Percentiles rank a stretch among this genome's conserved stretches.
phyloP scores from a whole-genome alignment of 2,329 filamentous ascomycete genomes.

The Alternaria triticina region DNA sequence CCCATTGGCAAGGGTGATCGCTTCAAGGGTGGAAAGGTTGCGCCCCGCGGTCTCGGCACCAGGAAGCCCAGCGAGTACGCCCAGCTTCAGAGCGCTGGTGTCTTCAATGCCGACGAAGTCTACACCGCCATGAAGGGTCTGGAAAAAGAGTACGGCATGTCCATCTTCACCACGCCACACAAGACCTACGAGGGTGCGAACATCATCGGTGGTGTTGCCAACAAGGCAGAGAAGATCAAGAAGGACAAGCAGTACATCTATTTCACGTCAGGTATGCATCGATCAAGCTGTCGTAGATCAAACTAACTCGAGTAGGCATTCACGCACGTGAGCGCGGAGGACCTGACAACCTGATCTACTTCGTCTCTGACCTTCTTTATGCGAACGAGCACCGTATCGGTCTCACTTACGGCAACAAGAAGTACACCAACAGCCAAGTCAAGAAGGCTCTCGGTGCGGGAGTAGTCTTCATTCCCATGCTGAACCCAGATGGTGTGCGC shows the following conservation, averaged over 20 bases:
- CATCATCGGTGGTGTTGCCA: slow-evolving; percentile 49
- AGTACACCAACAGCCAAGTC: slow-evolving; percentile 61
- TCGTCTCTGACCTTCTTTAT: slow-evolving; percentile 62
- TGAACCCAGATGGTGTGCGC: slow-evolving; percentile 41
- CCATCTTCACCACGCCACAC: slow-evolving; percentile 52
- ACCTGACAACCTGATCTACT: slow-evolving; percentile 64
- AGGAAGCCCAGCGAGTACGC: slow-evolving; percentile 39
- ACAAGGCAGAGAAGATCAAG: slow-evolving; percentile 53
- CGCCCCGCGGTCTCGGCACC: slow-evolving; percentile 52
- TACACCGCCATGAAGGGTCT: slow-evolving; percentile 54
- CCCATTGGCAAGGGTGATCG: slow-evolving; percentile 49
- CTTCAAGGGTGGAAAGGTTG: slow-evolving; percentile 52
- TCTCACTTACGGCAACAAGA: slow-evolving; percentile 59
- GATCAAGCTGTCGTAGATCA: too few relatives aligned
- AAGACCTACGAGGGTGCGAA: slow-evolving; percentile 52
- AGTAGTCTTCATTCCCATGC: slow-evolving; percentile 57
- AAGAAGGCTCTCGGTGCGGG: slow-evolving; percentile 59
- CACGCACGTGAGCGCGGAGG: slow-evolving; percentile 67
- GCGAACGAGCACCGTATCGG: slow-evolving; percentile 59
- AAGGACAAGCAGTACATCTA: slow-evolving; percentile 57
- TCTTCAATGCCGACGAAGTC: slow-evolving; percentile 57
- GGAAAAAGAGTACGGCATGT: slow-evolving; percentile 51
- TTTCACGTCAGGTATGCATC: slow-evolving; percentile 53
- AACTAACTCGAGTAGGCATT: slow-evolving; percentile 36
- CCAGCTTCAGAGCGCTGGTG: slow-evolving; percentile 43